Percentiles rank a stretch among this genome's conserved stretches.
These are phyloP conservation scores for Solanum clarkiae DNA, from an alignment of 257 asterid species.

Conservation along the genomic window DNA sequence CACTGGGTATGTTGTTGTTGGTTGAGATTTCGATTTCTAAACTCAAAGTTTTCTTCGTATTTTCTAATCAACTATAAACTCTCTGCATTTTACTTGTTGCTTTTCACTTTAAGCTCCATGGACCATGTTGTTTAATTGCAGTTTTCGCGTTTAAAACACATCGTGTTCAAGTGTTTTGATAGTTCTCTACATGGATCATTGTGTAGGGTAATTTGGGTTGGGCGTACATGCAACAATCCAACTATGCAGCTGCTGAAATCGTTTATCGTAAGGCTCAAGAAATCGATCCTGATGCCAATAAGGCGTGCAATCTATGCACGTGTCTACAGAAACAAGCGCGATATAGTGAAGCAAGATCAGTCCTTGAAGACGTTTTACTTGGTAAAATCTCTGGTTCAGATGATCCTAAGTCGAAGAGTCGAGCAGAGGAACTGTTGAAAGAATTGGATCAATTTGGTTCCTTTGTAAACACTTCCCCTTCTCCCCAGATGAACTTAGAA, in stretches of 20 bases:
- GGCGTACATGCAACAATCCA: constrained; percentile 82
- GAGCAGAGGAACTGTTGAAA: constrained; percentile 39
- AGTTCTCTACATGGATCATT: neutral
- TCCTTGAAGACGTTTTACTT: constrained; percentile 46
- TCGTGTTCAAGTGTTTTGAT: neutral
- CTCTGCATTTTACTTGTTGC: no score
- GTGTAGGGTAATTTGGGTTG: constrained; percentile 86
- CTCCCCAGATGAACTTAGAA: constrained; percentile 19
- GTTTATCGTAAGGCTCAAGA: constrained; percentile 66
- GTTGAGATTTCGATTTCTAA: neutral
- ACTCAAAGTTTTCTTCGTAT: no score
- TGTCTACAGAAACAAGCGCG: constrained; percentile 61
- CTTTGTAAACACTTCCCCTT: neutral
- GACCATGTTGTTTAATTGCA: neutral
- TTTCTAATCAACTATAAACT: neutral
- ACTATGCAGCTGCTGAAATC: constrained; percentile 54
- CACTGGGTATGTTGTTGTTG: no score
- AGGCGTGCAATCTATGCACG: constrained; percentile 60
- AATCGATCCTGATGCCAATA: constrained; percentile 76
- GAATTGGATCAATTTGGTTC: constrained; percentile 31
- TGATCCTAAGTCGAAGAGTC: constrained; percentile 41
- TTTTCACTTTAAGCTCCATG: neutral
- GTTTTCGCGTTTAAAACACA: neutral
- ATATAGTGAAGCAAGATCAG: constrained; percentile 44
- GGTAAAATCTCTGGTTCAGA: constrained; percentile 42